Evolutionary conservation across 2,329 filamentous ascomycete species (phyloP), one percentile per base, ranked within the genome.

Genomic region (Teratosphaeria epicoccoides): DNA sequence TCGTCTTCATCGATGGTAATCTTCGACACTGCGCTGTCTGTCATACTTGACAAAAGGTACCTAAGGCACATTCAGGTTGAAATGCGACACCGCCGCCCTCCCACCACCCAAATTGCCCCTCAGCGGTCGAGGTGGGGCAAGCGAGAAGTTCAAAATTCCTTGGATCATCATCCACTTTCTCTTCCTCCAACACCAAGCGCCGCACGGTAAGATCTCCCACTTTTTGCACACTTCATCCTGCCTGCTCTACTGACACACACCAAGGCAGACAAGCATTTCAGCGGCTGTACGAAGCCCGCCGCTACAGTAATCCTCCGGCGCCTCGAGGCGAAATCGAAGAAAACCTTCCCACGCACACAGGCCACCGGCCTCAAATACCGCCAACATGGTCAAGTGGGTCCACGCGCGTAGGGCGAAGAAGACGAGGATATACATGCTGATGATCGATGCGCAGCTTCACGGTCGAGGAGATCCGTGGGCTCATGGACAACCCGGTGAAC

Each of bases 301-400:
- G 33, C 14, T 17, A 20, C 10, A 40, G 7, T 17, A 40, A 17
- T 6, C 17, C 33, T 40, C 33, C 7, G n/a, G n/a, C 33, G 33
- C 33, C 33, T 40, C 33, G 33, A 40, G 33, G 33, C 33, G 33
- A 40, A n/a, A 20, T 17, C 14, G 33, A 40, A 55, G 52, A 63
- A 62, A 55, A 55, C 50, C 59, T 59, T 60, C 57, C 51, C 50
- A 20, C 20, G 7, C 33, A 40, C 33, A 43, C 55, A 47, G 26
- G 51, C 52, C 43, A 58, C 24, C 43, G 57, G 52, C 53, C 55
- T 33, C 50, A 56, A 85, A 82, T 73, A 87, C 89, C 87, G 88
- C 79, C 85, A 96, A 89, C 75, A 98, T 98, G 93, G 93, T 98
- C 75, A 96, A 97, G 90, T 96, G 86, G 86, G 90, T 91, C 51